phyloP scores from a whole-genome alignment of 345 rosid genomes.

The Iberis pinnata region DNA sequence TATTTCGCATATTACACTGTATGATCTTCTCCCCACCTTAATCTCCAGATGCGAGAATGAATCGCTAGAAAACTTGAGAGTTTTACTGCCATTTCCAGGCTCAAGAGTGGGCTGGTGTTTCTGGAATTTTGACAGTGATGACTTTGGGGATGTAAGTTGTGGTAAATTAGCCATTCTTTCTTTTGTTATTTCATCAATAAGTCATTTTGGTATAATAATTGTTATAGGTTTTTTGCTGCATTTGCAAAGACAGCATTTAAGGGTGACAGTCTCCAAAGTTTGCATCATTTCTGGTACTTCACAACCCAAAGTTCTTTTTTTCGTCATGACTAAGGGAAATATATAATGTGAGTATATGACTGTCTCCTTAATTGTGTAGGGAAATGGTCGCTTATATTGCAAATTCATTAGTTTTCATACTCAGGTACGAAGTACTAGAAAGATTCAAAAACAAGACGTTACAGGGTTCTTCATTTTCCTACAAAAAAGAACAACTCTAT shows the following conservation, averaged over 20 bases:
- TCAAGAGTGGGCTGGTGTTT: constrained; percentile 70
- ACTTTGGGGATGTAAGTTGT: constrained; percentile 82
- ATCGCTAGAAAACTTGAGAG: constrained; percentile 1
- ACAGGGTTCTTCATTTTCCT: background rate
- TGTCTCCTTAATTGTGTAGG: constrained; percentile 39
- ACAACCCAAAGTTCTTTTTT: constrained; percentile 1
- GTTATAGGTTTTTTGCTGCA: constrained; percentile 50
- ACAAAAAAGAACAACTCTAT: background rate
- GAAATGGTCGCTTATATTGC: constrained; percentile 95
- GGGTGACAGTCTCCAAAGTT: constrained; percentile 81
- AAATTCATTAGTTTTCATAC: constrained; percentile 77
- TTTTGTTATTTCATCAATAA: background rate
- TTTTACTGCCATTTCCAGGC: constrained; percentile 44
- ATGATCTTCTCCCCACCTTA: constrained; percentile 31
- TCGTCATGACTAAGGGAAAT: background rate
- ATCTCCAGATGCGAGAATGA: background rate
- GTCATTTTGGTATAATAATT: background rate
- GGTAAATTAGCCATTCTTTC: constrained; percentile 14
- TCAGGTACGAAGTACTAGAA: constrained; percentile 50
- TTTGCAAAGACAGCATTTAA: constrained; percentile 85
- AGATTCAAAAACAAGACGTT: background rate
- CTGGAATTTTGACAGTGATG: constrained; percentile 95
- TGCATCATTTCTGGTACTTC: constrained; percentile 84
- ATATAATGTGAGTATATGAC: constrained; percentile 8
- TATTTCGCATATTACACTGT: constrained; percentile 78